Evolutionary conservation across 2,329 filamentous ascomycete genomes (phyloP).

Genomic region (Aspergillus sp.): DNA sequence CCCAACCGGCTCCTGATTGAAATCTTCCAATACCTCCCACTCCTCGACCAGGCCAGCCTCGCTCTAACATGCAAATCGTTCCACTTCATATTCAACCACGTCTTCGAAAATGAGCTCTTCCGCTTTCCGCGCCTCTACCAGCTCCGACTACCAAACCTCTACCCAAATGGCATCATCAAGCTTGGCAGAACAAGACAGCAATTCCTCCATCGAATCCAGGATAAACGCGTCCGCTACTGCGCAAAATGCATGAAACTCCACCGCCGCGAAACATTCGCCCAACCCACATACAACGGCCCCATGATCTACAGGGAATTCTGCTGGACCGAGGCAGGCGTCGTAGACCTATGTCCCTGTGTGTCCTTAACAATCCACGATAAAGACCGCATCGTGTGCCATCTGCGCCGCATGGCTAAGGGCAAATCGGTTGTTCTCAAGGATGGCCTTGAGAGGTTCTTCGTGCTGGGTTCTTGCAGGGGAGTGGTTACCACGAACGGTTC

Average conservation of each 20-base stretch:
- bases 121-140: constrained; percentile 2
- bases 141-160: neutral
- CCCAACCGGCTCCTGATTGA: neutral
- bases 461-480: too few species aligned
- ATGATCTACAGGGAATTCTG: neutral
- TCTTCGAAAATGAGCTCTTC: neutral
- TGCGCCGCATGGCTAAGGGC: neutral
- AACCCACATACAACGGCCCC: neutral
- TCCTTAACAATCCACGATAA: neutral
- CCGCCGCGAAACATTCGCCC: neutral
- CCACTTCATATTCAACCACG: neutral
- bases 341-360: neutral
- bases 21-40: neutral
- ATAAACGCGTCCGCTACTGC: neutral
- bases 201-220: neutral
- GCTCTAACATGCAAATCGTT: neutral
- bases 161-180: neutral
- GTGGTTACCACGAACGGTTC: too few species aligned
- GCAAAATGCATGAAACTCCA: neutral
- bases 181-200: neutral
- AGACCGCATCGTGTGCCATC: neutral
- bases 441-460: neutral
- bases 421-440: neutral
- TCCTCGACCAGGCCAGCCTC: constrained; percentile 1
- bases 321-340: neutral